Conservation (phyloP, 441 rosid species). For the Populus trichocarpa region DNA sequence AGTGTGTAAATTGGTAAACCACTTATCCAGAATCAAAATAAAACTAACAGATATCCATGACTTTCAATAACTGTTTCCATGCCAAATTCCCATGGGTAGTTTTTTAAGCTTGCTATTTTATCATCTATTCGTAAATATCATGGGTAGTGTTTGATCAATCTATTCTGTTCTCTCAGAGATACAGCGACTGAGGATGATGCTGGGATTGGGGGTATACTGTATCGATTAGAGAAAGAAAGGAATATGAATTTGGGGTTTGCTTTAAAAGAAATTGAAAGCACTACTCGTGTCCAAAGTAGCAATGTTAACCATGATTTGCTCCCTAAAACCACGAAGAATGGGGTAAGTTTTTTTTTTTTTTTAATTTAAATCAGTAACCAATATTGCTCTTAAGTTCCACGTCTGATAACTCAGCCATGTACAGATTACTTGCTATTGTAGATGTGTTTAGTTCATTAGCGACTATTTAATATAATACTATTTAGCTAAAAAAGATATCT, state of each 20-base stretch:
- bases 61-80: not conserved
- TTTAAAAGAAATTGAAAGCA: slow-evolving; percentile 41
- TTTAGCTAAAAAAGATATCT: not conserved
- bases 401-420: not conserved
- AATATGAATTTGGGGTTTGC: slow-evolving; percentile 53
- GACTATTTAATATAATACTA: not conserved
- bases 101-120: slow-evolving; percentile 2
- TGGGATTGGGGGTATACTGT: slow-evolving; percentile 83
- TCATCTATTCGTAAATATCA: not conserved
- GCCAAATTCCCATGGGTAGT: too few species aligned
- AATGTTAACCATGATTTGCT: slow-evolving; percentile 30
- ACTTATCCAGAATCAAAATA: too few species aligned
- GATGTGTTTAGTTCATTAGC: not conserved
- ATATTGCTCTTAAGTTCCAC: not conserved
- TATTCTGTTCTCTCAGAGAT: slow-evolving; percentile 44
- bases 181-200: slow-evolving; percentile 34
- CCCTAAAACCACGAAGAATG: slow-evolving; percentile 30
- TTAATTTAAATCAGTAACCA: not conserved
- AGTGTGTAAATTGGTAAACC: not conserved
- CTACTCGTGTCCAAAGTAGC: slow-evolving; percentile 20
- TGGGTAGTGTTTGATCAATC: not conserved
- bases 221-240: slow-evolving; percentile 77
- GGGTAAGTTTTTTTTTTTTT: slow-evolving; percentile 39
- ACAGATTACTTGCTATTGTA: not conserved
- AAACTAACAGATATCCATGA: not conserved